Evolutionary conservation across 2,329 filamentous ascomycete species (phyloP).

Genomic region (Phialophora macrospora): DNA sequence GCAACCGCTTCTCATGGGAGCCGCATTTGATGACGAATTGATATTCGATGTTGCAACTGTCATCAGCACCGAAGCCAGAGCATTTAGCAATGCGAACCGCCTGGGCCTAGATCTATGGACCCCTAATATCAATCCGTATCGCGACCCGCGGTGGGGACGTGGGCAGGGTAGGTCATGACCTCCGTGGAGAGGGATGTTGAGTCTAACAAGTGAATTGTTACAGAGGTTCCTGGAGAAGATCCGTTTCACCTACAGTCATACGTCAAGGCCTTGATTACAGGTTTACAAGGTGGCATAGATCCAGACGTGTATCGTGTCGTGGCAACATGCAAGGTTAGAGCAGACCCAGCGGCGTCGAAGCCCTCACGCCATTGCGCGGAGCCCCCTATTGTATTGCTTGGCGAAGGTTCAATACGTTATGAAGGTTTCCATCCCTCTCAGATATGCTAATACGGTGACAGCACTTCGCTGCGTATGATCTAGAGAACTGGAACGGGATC

Average conservation of each 20-base stretch:
- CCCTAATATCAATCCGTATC: conserved; percentile 69
- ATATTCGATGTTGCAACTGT: conserved; percentile 61
- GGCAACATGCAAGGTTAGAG: conserved; percentile 57
- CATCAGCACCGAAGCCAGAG: conserved; percentile 63
- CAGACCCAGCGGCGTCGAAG: background rate
- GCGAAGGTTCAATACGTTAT: background rate
- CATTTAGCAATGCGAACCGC: conserved; percentile 65
- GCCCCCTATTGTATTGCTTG: background rate
- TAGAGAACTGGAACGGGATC: conserved; percentile 54
- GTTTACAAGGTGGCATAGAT: conserved; percentile 57
- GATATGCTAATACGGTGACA: conserved; percentile 1
- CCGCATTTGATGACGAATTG: conserved; percentile 67
- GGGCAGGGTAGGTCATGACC: conserved; percentile 50
- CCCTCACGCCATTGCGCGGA: background rate
- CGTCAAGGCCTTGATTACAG: conserved; percentile 58
- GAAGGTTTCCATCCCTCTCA: background rate
- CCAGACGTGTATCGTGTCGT: conserved; percentile 52
- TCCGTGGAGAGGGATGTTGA: background rate
- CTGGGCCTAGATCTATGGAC: conserved; percentile 66
- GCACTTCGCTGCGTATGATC: conserved; percentile 63
- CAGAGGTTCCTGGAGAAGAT: conserved; percentile 63
- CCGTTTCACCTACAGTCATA: conserved; percentile 56
- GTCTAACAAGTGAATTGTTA: background rate
- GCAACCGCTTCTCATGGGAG: conserved; percentile 64
- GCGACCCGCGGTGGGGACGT: conserved; percentile 67